A percentile compares a stretch with the other conserved stretches of the same genome.
Conservation (phyloP, 1,139 yeast species). For the Diutina mesorugosa region DNA sequence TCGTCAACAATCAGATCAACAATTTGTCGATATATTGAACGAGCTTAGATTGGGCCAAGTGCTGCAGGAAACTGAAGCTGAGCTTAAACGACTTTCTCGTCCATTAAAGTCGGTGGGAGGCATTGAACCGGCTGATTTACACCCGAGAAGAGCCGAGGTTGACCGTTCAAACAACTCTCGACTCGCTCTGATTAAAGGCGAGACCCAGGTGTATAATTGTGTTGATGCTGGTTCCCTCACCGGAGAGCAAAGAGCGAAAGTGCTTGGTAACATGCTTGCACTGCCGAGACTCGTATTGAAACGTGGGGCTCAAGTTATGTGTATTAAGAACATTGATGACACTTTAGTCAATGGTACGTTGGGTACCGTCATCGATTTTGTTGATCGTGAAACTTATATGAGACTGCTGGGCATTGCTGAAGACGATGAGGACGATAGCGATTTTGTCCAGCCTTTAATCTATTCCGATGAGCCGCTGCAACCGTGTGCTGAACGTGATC, state of each 20-base stretch:
- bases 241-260: neutral
- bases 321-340: constrained; percentile 27
- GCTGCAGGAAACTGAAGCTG: constrained; percentile 20
- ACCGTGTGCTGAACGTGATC: neutral
- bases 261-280: neutral
- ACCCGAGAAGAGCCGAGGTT: constrained; percentile 66
- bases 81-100: constrained; percentile 39
- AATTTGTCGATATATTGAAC: constrained; percentile 74
- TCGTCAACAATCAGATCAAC: constrained; percentile 75
- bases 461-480: neutral
- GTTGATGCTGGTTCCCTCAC: neutral
- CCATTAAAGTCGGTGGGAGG: constrained; percentile 54
- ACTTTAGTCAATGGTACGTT: constrained; percentile 43
- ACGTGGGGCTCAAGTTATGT: constrained; percentile 53
- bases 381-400: constrained; percentile 7
- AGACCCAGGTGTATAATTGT: constrained; percentile 29
- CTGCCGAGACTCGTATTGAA: constrained; percentile 26
- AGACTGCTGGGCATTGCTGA: neutral
- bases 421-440: neutral
- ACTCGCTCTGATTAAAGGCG: constrained; percentile 20
- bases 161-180: constrained; percentile 50
- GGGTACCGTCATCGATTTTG: constrained; percentile 51
- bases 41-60: constrained; percentile 59
- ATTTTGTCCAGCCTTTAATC: neutral
- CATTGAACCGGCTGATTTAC: constrained; percentile 69